Percentiles rank a stretch among this genome's conserved stretches.
phyloP scores from a whole-genome alignment of 2,329 filamentous ascomycete genomes.

The Fusarium mangiferae region DNA sequence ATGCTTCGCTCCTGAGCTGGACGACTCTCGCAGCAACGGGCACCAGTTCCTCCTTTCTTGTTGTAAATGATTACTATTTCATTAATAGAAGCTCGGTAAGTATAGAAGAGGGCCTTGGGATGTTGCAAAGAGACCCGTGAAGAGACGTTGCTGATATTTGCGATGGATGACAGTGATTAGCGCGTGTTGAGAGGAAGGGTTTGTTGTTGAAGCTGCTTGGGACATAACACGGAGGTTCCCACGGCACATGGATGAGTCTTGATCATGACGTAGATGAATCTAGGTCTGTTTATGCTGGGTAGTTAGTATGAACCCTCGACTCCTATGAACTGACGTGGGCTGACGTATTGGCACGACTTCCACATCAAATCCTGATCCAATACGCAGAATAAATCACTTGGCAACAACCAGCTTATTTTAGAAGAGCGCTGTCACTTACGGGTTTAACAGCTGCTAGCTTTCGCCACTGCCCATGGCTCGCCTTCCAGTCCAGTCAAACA shows the following conservation, averaged over 20 bases:
- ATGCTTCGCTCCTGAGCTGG: background rate
- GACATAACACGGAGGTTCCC: background rate
- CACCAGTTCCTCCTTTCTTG: background rate
- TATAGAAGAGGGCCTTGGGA: background rate
- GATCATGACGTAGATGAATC: accelerated
- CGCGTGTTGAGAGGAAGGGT: background rate
- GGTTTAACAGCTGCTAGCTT: too few species aligned
- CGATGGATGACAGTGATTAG: slow-evolving; percentile 2
- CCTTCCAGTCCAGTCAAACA: background rate
- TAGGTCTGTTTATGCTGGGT: background rate
- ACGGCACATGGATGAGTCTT: background rate
- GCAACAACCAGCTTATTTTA: accelerated
- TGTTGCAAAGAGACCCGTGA: background rate
- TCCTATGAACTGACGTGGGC: background rate
- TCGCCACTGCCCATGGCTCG: background rate
- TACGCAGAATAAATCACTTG: background rate
- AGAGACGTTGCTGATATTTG: background rate
- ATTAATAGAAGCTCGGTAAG: background rate
- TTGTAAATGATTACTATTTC: background rate
- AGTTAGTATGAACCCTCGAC: too few species aligned
- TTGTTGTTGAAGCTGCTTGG: background rate
- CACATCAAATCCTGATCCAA: background rate
- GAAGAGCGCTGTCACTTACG: background rate
- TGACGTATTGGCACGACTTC: too few species aligned
- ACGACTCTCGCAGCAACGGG: slow-evolving; percentile 3